phyloP scores from a whole-genome alignment of 2,329 filamentous ascomycete genomes.

The Akanthomyces uredinophilus region DNA sequence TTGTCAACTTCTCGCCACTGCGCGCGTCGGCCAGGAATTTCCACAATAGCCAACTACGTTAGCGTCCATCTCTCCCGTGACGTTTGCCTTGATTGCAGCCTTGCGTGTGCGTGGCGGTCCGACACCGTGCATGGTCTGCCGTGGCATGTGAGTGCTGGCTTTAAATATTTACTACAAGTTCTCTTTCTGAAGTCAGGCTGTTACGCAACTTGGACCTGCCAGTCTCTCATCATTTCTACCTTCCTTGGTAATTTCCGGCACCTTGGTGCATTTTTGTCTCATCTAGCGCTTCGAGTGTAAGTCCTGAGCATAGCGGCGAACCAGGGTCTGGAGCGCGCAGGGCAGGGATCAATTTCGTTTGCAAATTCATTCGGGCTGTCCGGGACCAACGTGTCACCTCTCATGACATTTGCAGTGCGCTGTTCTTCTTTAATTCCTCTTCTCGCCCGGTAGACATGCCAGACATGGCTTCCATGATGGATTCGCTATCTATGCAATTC shows the following conservation, averaged over 20 bases:
- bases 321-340: not conserved
- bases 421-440: not conserved
- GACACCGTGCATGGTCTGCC: not conserved
- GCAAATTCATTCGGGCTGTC: not conserved
- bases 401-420: not conserved
- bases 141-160: not conserved
- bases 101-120: not conserved
- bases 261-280: not conserved
- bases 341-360: not conserved
- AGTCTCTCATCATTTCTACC: not conserved
- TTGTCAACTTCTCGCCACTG: not conserved
- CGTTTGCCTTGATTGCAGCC: not conserved
- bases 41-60: not conserved
- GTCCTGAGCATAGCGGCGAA: not conserved
- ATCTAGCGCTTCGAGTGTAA: not conserved
- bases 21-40: not conserved
- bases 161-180: not conserved
- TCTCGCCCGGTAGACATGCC: not conserved
- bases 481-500: conserved; percentile 5
- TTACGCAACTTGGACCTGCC: not conserved
- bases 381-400: not conserved
- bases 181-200: not conserved
- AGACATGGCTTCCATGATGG: conserved; percentile 10
- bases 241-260: too few species aligned
- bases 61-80: not conserved